Percentiles rank a stretch among this genome's conserved stretches.
Conservation (phyloP, 768 basidiomycete species). For the Phylloporus sp. region DNA sequence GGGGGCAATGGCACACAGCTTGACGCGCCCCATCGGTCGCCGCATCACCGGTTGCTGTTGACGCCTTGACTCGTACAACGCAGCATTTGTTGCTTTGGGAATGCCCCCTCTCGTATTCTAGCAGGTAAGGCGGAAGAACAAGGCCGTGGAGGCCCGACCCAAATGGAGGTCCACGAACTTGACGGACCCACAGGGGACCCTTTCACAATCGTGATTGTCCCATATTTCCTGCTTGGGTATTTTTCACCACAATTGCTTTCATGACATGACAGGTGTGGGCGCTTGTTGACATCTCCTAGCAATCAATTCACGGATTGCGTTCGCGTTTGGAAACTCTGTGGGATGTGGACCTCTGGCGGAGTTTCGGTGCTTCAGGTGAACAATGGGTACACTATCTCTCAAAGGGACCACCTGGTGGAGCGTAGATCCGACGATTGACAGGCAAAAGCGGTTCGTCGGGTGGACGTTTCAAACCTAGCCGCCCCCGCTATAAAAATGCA, state of each 20-base stretch:
- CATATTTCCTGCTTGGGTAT: background rate
- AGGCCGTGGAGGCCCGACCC: background rate
- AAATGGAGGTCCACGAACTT: background rate
- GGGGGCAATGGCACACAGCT: constrained; percentile 16
- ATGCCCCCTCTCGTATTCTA: constrained; percentile 4
- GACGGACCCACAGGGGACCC: background rate
- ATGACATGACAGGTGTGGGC: constrained; percentile 4
- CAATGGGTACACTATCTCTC: constrained; percentile 16
- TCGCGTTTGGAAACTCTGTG: background rate
- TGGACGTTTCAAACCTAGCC: background rate
- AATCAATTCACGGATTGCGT: background rate
- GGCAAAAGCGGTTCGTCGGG: constrained; percentile 8
- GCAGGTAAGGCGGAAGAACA: background rate
- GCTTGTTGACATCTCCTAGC: background rate
- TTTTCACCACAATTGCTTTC: background rate
- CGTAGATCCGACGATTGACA: constrained; percentile 3
- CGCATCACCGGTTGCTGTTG: constrained; percentile 1
- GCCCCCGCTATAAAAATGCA: constrained; percentile 21
- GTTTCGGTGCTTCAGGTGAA: constrained; percentile 1
- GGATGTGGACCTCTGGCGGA: constrained; percentile 8
- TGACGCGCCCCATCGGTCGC: background rate
- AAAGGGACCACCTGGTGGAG: background rate
- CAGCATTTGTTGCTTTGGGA: constrained; percentile 3
- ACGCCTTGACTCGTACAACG: constrained; percentile 20
- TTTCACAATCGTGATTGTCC: background rate